Evolutionary conservation across 2,329 filamentous ascomycete species (phyloP), one percentile per base, ranked within the genome.

Genomic region (Beauveria sp.): DNA sequence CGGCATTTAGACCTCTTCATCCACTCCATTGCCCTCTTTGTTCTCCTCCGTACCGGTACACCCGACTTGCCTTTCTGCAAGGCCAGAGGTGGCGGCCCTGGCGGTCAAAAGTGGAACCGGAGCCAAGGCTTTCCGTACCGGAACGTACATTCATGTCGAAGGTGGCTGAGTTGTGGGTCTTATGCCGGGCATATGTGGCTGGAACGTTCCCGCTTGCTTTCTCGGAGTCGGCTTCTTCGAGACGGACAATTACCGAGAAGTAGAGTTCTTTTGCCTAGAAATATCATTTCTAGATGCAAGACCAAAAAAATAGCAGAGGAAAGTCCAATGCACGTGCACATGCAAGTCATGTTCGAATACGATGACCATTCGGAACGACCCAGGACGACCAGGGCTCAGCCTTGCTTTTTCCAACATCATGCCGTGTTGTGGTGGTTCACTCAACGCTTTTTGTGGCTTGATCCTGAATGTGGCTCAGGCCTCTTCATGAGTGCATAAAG

Each of bases 31-130:
- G 20, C 40, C 18, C 22, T 34, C 16, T 56, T 40, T 37, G 2
- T 37, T 34, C 20, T 22, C 34, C 34, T 37, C 34, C 34, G 34
- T 37, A 16, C 34, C 34, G 34, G 14, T 37, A 37, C 34, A 6
- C 34, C 12, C 34, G 34, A 37, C 34, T 37, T 10, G 10, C 5
- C 50, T 16, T 40, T 16, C 18, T 22, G 34, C 41, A 16, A 46
- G 18, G 53, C 28, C 24, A 46, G 16, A 44, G 37, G n/a, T 40
- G 46, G 48, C 16, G 55, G 48, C 51, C 20, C 18, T 20, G 40
- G 50, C 52, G 59, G 59, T 34, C 59, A 50, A 61, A 37, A 61
- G 59, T 55, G 59, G 59, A 52, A 52, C 52, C 52, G 59, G 28
- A 48, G 43, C 24, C 50, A 61, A 20, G 18, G 43, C 50, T 16